Conservation (phyloP, 1,284 basidiomycete species). For the Termitomyces sp. region DNA sequence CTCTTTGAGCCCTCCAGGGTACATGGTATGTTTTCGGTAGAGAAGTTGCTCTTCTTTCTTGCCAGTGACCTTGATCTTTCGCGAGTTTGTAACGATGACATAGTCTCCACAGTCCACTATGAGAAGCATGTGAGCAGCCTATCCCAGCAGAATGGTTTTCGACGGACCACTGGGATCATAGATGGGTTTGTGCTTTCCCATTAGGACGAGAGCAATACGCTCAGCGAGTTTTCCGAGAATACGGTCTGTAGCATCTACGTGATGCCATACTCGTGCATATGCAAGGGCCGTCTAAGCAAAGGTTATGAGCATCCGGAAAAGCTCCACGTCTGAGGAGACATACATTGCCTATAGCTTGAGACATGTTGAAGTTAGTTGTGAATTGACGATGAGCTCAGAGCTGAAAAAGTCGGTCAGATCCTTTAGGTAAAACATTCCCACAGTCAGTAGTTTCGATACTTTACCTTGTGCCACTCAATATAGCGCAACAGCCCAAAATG, state of each 20-base stretch:
- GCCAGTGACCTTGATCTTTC: constrained; percentile 84
- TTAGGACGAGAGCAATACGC: constrained; percentile 89
- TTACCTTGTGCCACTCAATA: too few species aligned
- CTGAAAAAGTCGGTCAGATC: background rate
- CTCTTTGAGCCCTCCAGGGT: constrained; percentile 91
- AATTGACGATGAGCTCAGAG: background rate
- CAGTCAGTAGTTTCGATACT: background rate
- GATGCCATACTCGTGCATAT: constrained; percentile 93
- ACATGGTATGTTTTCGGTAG: constrained; percentile 91
- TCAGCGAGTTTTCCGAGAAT: constrained; percentile 91
- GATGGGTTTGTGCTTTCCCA: constrained; percentile 99
- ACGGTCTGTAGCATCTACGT: constrained; percentile 87
- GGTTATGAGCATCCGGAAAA: background rate
- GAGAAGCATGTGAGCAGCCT: background rate
- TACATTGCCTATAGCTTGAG: constrained; percentile 66
- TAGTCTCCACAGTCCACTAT: constrained; percentile 96
- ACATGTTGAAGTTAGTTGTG: constrained; percentile 34
- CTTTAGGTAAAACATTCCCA: constrained; percentile 9
- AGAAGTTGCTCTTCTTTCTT: constrained; percentile 85
- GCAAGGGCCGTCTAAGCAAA: constrained; percentile 80
- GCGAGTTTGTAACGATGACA: constrained; percentile 91
- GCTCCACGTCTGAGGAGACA: constrained; percentile 15
- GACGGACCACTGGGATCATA: constrained; percentile 83
- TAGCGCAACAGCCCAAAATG: too few species aligned
- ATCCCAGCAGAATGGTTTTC: background rate